Base-by-base conservation (phyloP, 2,329 filamentous ascomycete genomes). In the Camillea tinctor region DNA sequence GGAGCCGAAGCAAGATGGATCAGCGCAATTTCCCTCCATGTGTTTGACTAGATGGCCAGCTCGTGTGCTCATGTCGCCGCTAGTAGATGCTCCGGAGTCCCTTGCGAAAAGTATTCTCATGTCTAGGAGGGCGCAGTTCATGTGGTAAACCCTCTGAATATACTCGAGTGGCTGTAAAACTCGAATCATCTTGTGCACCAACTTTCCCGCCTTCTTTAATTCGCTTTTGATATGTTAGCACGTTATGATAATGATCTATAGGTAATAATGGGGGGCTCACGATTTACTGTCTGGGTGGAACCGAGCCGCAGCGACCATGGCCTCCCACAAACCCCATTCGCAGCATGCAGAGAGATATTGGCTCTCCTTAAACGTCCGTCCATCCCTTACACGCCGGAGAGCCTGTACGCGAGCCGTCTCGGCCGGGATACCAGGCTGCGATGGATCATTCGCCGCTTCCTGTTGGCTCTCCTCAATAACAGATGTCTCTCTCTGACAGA, bases 231-330 rank as follows among this genome's bases (percentile, higher is more conserved):
- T 11, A 44, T n/a, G 36, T 44, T 44, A 44, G 36, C 36, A n/a
- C n/a, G 6, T 44, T 11, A 7, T 44, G 22, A 24, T 54, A 15
- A 7, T 44, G 22, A 24, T 54, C 64, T 59, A 6, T 71, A 66
- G 3, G 69, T 57, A 53, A 8, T 19, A 53, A 19, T 21, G 44
- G 20, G 19, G 9, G 6, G 67, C 71, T 60, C 72, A 80, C 79
- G 70, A 64, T 24, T 75, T 68, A 20, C 58, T 60, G 2, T 71
- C 69, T 50, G 70, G 72, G 3, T 77, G 63, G 7, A 74, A 67
- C 2, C 68, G 64, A 7, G 77, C 78, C 6, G 77, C 78, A 15
- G 70, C 65, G 13, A 80, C 75, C 23, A 79, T 74, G 7, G 72
- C 65, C n/a, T 68, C 68, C 76, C 78, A 80, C 11, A 79, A 62